phyloP scores from a whole-genome alignment of 495 filamentous ascomycete genomes.

The Trichoderma erinaceum region DNA sequence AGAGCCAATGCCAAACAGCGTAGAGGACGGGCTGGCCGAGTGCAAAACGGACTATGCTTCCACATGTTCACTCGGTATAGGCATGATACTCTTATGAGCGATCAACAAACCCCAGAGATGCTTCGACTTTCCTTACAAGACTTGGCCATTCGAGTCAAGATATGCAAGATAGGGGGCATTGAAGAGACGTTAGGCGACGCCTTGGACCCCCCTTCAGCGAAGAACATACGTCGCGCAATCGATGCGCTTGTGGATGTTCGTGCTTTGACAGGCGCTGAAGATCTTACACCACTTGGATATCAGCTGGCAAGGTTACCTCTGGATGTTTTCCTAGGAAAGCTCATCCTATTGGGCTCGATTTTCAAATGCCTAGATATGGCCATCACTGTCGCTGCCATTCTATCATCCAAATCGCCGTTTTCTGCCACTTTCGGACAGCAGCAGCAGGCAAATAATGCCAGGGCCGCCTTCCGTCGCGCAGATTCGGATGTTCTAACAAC shows the following conservation, averaged over 20 bases:
- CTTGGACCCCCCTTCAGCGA: slow-evolving; percentile 79
- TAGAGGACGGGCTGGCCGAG: slow-evolving; percentile 90
- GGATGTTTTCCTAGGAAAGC: slow-evolving; percentile 90
- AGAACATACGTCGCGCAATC: slow-evolving; percentile 86
- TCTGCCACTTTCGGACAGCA: slow-evolving; percentile 75
- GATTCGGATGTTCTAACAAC: slow-evolving; percentile 88
- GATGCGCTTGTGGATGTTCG: slow-evolving; percentile 90
- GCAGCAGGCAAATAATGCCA: slow-evolving; percentile 68
- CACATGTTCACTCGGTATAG: slow-evolving; percentile 87
- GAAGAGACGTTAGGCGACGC: slow-evolving; percentile 86
- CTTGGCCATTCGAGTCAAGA: slow-evolving; percentile 91
- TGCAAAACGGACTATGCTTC: slow-evolving; percentile 89
- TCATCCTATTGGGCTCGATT: slow-evolving; percentile 74
- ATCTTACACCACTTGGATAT: slow-evolving; percentile 76
- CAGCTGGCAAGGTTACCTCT: slow-evolving; percentile 85
- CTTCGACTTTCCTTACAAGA: slow-evolving; percentile 90
- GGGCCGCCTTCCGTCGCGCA: slow-evolving; percentile 71
- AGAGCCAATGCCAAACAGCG: slow-evolving; percentile 91
- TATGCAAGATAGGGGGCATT: slow-evolving; percentile 87
- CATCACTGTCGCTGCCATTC: slow-evolving; percentile 82
- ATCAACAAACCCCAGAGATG: slow-evolving; percentile 94
- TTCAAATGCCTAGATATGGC: slow-evolving; percentile 88
- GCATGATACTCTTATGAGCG: slow-evolving; percentile 71
- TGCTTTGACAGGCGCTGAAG: slow-evolving; percentile 72
- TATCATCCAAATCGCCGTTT: slow-evolving; percentile 94